Conservation (phyloP, 140 eudicot genomes). For the Anethum foeniculum region DNA sequence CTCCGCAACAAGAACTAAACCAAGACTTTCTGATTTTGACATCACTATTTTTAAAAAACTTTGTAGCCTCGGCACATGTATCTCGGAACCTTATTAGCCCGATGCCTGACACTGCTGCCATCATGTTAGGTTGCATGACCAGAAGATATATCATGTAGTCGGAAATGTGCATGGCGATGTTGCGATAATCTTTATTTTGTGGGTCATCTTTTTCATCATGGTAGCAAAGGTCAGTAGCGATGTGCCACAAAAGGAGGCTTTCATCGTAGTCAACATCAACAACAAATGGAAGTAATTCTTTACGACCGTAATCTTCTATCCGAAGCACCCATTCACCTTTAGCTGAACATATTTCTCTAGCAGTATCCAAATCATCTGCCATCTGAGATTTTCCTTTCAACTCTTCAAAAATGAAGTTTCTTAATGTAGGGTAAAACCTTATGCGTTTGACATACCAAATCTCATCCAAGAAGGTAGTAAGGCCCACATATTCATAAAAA, state of each 20-base stretch:
- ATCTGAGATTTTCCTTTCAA: conserved; percentile 34
- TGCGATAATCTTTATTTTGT: background rate
- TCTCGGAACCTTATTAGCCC: conserved; percentile 48
- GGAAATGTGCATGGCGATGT: conserved; percentile 32
- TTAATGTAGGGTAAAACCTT: conserved; percentile 15
- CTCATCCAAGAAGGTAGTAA: conserved; percentile 16
- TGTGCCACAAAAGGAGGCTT: conserved; percentile 47
- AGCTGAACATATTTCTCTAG: conserved; percentile 45
- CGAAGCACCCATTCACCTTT: conserved; percentile 46
- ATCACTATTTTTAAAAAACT: conserved; percentile 16
- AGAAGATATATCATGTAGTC: conserved; percentile 67
- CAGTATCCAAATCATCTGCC: conserved; percentile 45
- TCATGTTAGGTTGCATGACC: conserved; percentile 46
- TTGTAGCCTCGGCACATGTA: conserved; percentile 45
- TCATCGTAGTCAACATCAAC: conserved; percentile 40
- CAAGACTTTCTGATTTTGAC: background rate
- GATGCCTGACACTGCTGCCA: conserved; percentile 53
- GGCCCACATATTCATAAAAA: conserved; percentile 12
- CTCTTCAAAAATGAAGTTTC: conserved; percentile 42
- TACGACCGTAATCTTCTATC: conserved; percentile 24
- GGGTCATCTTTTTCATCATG: conserved; percentile 3
- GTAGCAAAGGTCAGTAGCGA: conserved; percentile 60
- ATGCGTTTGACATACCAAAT: conserved; percentile 16
- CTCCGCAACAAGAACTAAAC: background rate
- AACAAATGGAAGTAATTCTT: conserved; percentile 10